Base-by-base conservation (phyloP, 2,329 filamentous ascomycete genomes). In the Geosmithia putterillii region DNA sequence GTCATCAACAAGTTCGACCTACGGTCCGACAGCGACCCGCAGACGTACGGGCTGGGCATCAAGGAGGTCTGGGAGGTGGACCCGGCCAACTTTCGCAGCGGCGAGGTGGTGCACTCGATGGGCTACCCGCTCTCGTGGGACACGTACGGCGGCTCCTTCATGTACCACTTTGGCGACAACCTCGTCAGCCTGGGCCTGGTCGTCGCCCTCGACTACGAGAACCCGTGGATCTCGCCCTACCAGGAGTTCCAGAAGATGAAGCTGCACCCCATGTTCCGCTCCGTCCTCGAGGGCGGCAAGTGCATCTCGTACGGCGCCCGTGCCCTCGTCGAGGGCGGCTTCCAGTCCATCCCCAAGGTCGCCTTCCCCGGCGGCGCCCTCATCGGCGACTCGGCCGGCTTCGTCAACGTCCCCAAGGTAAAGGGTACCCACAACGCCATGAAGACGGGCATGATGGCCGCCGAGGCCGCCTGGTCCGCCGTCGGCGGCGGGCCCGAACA, bases 151-250 rank as follows among this genome's bases (percentile, higher is more conserved):
- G 92, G 92, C 51, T 88, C 86, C n/a, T 98, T 88, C 81, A 89
- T 98, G 86, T 98, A 98, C 58, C 92, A 98, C 63, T 98, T 96
- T 62, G 92, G 89, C 34, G 90, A 98, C 54, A 98, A 96, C 63
- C 76, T 96, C 54, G 90, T 98, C 47, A 88, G 81, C 51, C 73
- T 98, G 44, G 92, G 92, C 20, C 71, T 96, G 17, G 92, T 98
- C 10, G 85, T 94, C 34, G 89, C 89, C 20, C 74, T 98, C 43
- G 92, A 98, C 69, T 98, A 98, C 61, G 74, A 86, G 37, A 98
- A 98, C 64, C 92, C 92, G 0, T 98, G 90, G 87, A 66, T 96
- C 44, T 92, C 89, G 3, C 92, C 92, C 0, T 98, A 96, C 59
- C 78, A 81, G 45, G 92, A 98, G 61, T 98, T 98, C 62, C 92